Base-by-base conservation (phyloP, 441 rosid genomes). In the Pelargonium fulgidum region DNA sequence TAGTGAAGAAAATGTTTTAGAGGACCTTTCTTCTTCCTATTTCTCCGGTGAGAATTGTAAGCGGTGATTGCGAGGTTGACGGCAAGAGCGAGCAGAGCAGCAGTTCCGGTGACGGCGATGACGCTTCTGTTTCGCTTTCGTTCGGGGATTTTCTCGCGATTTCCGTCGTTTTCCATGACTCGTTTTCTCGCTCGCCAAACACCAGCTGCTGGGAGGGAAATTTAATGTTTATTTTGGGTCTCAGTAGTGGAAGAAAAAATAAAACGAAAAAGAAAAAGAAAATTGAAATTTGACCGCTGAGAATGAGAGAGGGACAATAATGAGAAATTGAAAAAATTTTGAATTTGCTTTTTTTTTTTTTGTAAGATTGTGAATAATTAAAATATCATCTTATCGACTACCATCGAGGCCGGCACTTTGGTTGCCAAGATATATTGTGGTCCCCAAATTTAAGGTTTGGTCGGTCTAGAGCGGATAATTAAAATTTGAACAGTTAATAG, bases 71-170 rank as follows among this genome's bases (percentile, higher is more conserved):
- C 92, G 68, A 91, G 78, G 82, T 76, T 76, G 59, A 75, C 86
- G 68, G 95, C 86, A 69, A 93, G 75, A 64, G 86, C 90, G 13
- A 82, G 47, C 10, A 89, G 70, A 64, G 95, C 96, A 22, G 95
- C 88, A 29, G 85, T 85, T 65, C 98, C 97, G 80, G 93, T 83
- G 78, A 88, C 72, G 67, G 87, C 85, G 17, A 93, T 63, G 26
- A 83, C 58, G 70, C 73, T 85, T 26, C 79, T 73, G 59, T 81
- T 80, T 65, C 78, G 62, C 78, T 68, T 84, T 77, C 77, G 81
- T 65, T 80, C 76, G 64, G 74, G 48, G 76, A 50, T 61, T 70
- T 74, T 79, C 79, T 82, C 84, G 67, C 65, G 50, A 64, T 68
- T 75, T 70, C 64, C 82, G 62, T 74, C 75, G 71, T 70, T 76